Percentiles rank a stretch among this genome's conserved stretches.
Evolutionary conservation across 1,139 yeast species (phyloP).

Genomic region (Debaryomyces nepalensis): DNA sequence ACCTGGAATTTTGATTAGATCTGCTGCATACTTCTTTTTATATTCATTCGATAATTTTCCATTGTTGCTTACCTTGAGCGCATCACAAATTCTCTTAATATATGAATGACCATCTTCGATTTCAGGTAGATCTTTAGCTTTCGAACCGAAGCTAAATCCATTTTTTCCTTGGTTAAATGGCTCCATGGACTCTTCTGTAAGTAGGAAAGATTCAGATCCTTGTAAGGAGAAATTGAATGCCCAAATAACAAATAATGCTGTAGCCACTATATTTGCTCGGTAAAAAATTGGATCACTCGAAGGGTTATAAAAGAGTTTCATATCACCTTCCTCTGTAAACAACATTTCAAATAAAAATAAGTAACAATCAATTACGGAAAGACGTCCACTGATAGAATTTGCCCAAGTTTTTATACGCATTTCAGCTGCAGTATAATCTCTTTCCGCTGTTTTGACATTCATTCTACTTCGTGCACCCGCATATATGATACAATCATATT

Average conservation of each 20-base stretch:
- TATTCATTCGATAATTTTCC: conserved; percentile 17
- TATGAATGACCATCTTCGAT: conserved; percentile 48
- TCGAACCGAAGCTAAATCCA: background rate
- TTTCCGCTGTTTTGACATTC: conserved; percentile 68
- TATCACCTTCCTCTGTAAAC: conserved; percentile 26
- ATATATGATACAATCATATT: conserved; percentile 75
- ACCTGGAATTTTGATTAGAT: conserved; percentile 44
- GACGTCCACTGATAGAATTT: conserved; percentile 31
- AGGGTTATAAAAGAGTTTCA: conserved; percentile 3
- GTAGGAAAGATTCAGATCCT: conserved; percentile 39
- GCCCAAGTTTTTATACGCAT: conserved; percentile 36
- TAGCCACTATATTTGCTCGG: conserved; percentile 47
- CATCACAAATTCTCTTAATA: conserved; percentile 37
- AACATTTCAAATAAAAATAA: conserved; percentile 65
- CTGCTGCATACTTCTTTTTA: conserved; percentile 43
- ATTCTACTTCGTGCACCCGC: conserved; percentile 85
- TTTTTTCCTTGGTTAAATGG: background rate
- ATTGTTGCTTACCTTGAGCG: conserved; percentile 33
- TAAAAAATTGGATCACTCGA: conserved; percentile 25
- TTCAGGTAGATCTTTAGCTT: background rate
- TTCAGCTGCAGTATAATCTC: conserved; percentile 54
- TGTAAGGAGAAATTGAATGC: conserved; percentile 45
- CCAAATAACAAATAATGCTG: conserved; percentile 55
- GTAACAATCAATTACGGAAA: conserved; percentile 62
- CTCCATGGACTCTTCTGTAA: background rate